Evolutionary conservation across 768 basidiomycete genomes (phyloP).

Genomic region (Lactarius evosmus): DNA sequence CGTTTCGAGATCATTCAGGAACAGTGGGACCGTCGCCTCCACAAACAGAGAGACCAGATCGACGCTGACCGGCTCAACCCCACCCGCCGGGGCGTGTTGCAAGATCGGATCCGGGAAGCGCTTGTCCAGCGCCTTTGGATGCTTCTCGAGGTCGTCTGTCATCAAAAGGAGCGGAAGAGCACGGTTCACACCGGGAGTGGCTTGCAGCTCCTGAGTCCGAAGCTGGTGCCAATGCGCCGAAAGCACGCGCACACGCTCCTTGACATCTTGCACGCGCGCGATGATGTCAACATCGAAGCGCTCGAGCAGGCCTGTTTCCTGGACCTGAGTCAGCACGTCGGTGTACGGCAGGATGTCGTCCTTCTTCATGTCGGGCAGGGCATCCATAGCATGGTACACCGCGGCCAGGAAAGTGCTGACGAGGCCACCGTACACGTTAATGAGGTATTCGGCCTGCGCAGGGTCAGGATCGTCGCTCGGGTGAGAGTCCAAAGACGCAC

Average conservation of each 20-base stretch:
- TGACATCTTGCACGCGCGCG: slow-evolving; percentile 63
- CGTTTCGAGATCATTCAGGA: slow-evolving; percentile 61
- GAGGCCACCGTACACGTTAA: slow-evolving; percentile 63
- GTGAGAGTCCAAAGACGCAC: slow-evolving; percentile 47
- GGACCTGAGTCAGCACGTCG: slow-evolving; percentile 65
- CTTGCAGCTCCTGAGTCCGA: slow-evolving; percentile 61
- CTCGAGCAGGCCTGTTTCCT: slow-evolving; percentile 64
- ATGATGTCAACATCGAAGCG: slow-evolving; percentile 71
- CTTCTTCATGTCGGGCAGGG: slow-evolving; percentile 67
- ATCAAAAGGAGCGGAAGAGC: slow-evolving; percentile 78
- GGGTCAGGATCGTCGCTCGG: slow-evolving; percentile 10
- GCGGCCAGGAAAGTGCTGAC: slow-evolving; percentile 86
- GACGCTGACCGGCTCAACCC: slow-evolving; percentile 32
- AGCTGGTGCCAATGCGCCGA: slow-evolving; percentile 58
- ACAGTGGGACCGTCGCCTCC: slow-evolving; percentile 63
- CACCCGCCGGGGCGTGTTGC: slow-evolving; percentile 48
- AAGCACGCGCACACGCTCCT: slow-evolving; percentile 59
- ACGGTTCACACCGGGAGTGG: slow-evolving; percentile 72
- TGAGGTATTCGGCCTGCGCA: slow-evolving; percentile 62
- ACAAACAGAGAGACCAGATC: slow-evolving; percentile 75
- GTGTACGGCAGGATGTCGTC: slow-evolving; percentile 65
- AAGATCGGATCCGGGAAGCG: slow-evolving; percentile 81
- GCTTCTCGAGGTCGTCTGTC: slow-evolving; percentile 88
- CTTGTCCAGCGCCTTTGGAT: slow-evolving; percentile 78
- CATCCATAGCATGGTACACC: slow-evolving; percentile 81